Evolutionary conservation across 352 stramenopile species (phyloP).

Genomic region (Globisporangium abappressorium): DNA sequence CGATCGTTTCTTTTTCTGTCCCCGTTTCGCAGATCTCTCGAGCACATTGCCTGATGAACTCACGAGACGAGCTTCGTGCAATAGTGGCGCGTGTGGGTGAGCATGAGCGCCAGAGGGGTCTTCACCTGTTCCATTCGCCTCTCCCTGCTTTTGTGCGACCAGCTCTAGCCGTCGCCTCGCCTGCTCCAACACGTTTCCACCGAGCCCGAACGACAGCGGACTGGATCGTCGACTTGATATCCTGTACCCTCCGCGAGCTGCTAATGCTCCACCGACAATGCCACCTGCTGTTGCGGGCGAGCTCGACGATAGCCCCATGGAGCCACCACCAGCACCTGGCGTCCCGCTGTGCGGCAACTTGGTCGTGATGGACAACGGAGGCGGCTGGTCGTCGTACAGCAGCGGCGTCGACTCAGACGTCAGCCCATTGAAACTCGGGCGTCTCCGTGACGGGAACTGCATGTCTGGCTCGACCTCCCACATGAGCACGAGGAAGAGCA

Average conservation of each 20-base stretch:
- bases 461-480: slow-evolving; percentile 79
- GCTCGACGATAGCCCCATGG: slow-evolving; percentile 4
- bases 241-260: slow-evolving; percentile 20
- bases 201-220: slow-evolving; percentile 59
- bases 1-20: slow-evolving; percentile 16
- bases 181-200: slow-evolving; percentile 45
- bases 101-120: not conserved
- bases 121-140: not conserved
- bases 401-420: slow-evolving; percentile 16
- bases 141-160: slow-evolving; percentile 6
- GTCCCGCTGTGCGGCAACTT: slow-evolving; percentile 10
- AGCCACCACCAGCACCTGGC: slow-evolving; percentile 17
- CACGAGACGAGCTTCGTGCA: slow-evolving; percentile 11
- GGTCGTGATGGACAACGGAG: slow-evolving; percentile 40
- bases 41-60: slow-evolving; percentile 16
- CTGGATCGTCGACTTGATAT: slow-evolving; percentile 40
- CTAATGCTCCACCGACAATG: slow-evolving; percentile 3
- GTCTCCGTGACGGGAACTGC: slow-evolving; percentile 52
- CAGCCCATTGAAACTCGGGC: slow-evolving; percentile 37
- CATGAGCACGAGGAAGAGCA: slow-evolving; percentile 84
- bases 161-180: slow-evolving; percentile 23
- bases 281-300: slow-evolving; percentile 6
- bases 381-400: slow-evolving; percentile 25
- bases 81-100: not conserved
- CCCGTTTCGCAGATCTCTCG: not conserved